Conservation (phyloP, 1,139 yeast genomes). For the Candida glucosophila region DNA sequence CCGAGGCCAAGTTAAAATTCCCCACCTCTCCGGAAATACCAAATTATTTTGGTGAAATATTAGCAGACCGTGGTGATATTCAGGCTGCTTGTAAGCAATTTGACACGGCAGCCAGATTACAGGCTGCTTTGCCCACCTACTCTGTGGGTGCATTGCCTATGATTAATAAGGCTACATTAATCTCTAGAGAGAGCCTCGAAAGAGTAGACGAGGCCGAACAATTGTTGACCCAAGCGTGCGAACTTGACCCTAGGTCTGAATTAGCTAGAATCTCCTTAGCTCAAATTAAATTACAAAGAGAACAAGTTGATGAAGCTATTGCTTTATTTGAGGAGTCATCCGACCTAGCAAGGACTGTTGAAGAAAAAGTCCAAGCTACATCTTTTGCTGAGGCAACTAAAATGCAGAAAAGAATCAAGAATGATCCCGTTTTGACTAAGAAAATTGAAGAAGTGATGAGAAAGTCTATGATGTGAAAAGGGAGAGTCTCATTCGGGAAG, state of each 20-base stretch:
- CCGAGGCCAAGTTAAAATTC: slow-evolving; percentile 66
- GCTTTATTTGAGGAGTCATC: slow-evolving; percentile 75
- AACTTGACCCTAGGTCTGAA: slow-evolving; percentile 80
- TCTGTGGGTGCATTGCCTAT: slow-evolving; percentile 84
- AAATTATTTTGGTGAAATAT: slow-evolving; percentile 90
- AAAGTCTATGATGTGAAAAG: slow-evolving; percentile 11
- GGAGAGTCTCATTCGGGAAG: background rate
- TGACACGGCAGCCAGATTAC: slow-evolving; percentile 80
- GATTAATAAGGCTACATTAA: slow-evolving; percentile 78
- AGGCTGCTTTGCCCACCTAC: slow-evolving; percentile 51
- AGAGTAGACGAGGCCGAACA: slow-evolving; percentile 56
- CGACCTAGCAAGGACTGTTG: slow-evolving; percentile 70
- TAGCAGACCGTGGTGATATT: slow-evolving; percentile 72
- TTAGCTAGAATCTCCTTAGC: slow-evolving; percentile 86
- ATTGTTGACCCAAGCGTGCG: slow-evolving; percentile 68
- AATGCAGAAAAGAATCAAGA: slow-evolving; percentile 65
- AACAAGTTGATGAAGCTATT: slow-evolving; percentile 76
- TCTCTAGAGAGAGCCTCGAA: slow-evolving; percentile 49
- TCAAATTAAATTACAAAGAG: slow-evolving; percentile 79
- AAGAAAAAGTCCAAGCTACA: slow-evolving; percentile 86
- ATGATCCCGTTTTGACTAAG: slow-evolving; percentile 50
- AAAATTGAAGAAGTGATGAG: slow-evolving; percentile 39
- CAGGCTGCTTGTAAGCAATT: slow-evolving; percentile 74
- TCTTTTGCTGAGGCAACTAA: slow-evolving; percentile 89
- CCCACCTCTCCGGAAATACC: slow-evolving; percentile 89